Base-by-base conservation (phyloP, 148 eudicot genomes). In the Rhododendron ferrugineum region DNA sequence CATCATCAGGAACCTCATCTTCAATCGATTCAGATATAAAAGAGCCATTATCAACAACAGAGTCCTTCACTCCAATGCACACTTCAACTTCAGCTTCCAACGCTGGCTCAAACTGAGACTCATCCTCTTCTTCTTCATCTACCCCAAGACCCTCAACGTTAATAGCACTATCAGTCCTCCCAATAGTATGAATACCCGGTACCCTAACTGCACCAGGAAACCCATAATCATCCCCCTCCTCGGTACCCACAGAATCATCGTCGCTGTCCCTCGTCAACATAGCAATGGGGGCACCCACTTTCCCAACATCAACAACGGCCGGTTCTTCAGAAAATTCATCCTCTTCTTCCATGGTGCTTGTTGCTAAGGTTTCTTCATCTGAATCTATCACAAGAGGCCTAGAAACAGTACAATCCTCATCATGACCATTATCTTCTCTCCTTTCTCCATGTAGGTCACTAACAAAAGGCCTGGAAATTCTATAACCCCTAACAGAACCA, bases 231-330 rank as follows among this genome's bases (percentile, higher is more conserved):
- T 84, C 93, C 32, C 36, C 81, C 70, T 70, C 83, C 79, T 46
- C 92, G 62, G 70, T 84, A 30, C 84, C 60, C 76, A 75, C 80
- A 76, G 88, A 89, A 73, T 89, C 90, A 52, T 87, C 87, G 47
- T 88, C 91, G 84, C 89, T 89, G 49, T 90, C 92, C 20, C 88
- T 47, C 22, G 92, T 88, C 84, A 92, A 37, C 86, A 74, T 75
- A 11, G 94, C 94, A 80, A 87, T 73, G 0, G 93, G 92, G 26
- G 88, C 52, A 82, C 46, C 58, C 28, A 36, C 58, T 32, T 78
- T 88, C 28, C 42, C 85, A 54, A 15, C 34, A 83, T 70, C 84
- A 32, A 44, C 62, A 42, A 50, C 46, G 4, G 62, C 73, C 4
- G 26, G 36, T 70, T 80, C 80, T 23, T 40, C 52, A 42, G 22